These are phyloP conservation scores for Dryadomyces quercivorus DNA, from an alignment of 2,329 filamentous ascomycete genomes.

Conservation along the genomic window DNA sequence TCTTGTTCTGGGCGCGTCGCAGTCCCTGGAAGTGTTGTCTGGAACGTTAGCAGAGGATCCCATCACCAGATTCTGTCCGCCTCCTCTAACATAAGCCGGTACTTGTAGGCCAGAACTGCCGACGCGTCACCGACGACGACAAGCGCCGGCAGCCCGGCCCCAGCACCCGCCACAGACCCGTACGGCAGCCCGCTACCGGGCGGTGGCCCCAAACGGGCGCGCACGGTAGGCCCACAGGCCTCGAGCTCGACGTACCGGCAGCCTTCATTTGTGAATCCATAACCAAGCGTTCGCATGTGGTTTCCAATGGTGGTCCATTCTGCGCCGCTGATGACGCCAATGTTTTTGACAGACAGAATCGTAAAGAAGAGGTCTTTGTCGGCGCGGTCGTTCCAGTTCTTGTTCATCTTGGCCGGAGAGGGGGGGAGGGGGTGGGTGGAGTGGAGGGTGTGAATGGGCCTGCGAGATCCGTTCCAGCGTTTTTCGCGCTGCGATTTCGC, in stretches of 20 bases:
- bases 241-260: constrained; percentile 36
- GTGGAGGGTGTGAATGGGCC: neutral
- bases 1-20: constrained; percentile 40
- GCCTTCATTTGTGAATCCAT: constrained; percentile 53
- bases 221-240: neutral
- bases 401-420: constrained; percentile 29
- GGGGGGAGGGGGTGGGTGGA: neutral
- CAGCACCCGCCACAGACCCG: neutral
- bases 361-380: constrained; percentile 53
- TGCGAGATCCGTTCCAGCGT: neutral
- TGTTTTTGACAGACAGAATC: constrained; percentile 49
- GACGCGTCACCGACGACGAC: neutral
- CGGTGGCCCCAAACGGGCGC: neutral
- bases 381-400: constrained; percentile 49
- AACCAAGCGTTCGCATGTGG: constrained; percentile 45
- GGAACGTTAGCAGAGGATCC: too few relatives aligned
- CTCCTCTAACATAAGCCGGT: constrained; percentile 6
- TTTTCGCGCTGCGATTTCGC: neutral
- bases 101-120: neutral
- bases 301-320: constrained; percentile 53
- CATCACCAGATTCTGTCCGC: too few relatives aligned
- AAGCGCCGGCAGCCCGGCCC: neutral
- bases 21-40: constrained; percentile 52
- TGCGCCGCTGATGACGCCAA: constrained; percentile 47
- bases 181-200: neutral